Evolutionary conservation across 1,284 basidiomycete genomes (phyloP).

Genomic region (Leucoagaricus sp.): DNA sequence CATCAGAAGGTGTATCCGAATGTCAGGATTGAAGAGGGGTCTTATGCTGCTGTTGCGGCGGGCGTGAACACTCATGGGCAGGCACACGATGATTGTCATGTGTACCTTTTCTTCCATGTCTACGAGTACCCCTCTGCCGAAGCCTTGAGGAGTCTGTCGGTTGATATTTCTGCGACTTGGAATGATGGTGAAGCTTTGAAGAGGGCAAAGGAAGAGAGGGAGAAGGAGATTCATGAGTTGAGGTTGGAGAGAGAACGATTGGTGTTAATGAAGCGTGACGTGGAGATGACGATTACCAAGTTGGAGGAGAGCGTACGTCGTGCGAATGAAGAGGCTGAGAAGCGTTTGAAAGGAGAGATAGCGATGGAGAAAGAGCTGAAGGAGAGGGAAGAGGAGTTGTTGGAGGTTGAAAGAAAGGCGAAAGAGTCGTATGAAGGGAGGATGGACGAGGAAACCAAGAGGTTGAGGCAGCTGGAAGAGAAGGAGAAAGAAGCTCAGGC

Average conservation of each 20-base stretch:
- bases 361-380: slow-evolving; percentile 4
- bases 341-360: not conserved
- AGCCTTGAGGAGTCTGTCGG: slow-evolving; percentile 11
- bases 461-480: slow-evolving; percentile 2
- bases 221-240: not conserved
- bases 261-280: slow-evolving; percentile 6
- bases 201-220: slow-evolving; percentile 4
- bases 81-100: not conserved
- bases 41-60: not conserved
- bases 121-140: slow-evolving; percentile 12
- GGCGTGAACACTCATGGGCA: not conserved
- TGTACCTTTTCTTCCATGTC: slow-evolving; percentile 15
- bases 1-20: slow-evolving; percentile 13
- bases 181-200: slow-evolving; percentile 8
- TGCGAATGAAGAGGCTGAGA: slow-evolving; percentile 4
- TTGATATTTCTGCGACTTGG: slow-evolving; percentile 13
- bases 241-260: slow-evolving; percentile 8
- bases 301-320: slow-evolving; percentile 4
- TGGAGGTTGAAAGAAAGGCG: not conserved
- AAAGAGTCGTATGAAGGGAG: slow-evolving; percentile 1
- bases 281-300: slow-evolving; percentile 3
- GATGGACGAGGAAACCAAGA: slow-evolving; percentile 3
- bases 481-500: not conserved
- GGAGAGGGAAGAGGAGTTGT: slow-evolving; percentile 4
- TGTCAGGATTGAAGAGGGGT: slow-evolving; percentile 1